A percentile compares a stretch with the other conserved stretches of the same genome.
These are phyloP conservation scores for Quercus tomentella DNA, from an alignment of 331 rosid species.

Conservation along the genomic window DNA sequence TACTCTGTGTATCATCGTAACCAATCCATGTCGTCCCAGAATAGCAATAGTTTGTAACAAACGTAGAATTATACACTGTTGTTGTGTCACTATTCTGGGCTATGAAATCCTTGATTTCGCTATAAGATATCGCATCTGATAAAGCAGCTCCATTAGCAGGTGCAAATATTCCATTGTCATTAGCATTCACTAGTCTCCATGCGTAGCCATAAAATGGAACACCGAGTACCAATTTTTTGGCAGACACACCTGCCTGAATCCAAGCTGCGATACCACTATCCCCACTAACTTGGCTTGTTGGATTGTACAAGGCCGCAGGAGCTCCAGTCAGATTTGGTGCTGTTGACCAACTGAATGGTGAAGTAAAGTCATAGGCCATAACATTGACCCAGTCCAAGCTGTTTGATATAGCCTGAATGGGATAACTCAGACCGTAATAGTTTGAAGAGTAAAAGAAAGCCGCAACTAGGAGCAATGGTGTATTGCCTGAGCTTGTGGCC, in stretches of 20 bases:
- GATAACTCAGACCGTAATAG: constrained; percentile 16
- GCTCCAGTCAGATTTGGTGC: constrained; percentile 30
- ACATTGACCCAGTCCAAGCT: constrained; percentile 55
- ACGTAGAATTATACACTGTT: background rate
- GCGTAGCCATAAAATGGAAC: background rate
- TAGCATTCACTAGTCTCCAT: background rate
- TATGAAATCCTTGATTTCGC: background rate
- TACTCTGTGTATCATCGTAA: constrained; percentile 34
- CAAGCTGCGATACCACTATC: constrained; percentile 6
- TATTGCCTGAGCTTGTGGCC: constrained; percentile 15
- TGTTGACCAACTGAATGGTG: constrained; percentile 20
- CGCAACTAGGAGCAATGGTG: constrained; percentile 32
- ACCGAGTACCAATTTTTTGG: background rate
- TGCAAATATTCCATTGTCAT: background rate
- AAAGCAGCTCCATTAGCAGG: background rate
- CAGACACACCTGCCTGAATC: background rate
- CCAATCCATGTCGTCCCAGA: constrained; percentile 41
- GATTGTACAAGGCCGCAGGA: constrained; percentile 38
- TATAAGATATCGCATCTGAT: background rate
- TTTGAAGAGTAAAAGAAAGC: constrained; percentile 49
- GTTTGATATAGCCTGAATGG: constrained; percentile 2
- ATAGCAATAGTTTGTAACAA: constrained; percentile 28
- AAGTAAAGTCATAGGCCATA: constrained; percentile 60
- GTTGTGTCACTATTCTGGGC: background rate
- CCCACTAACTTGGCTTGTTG: constrained; percentile 5